Evolutionary conservation across 2,329 filamentous ascomycete genomes (phyloP), one percentile per base, ranked within the genome.

Genomic region (Aureobasidium sp.): DNA sequence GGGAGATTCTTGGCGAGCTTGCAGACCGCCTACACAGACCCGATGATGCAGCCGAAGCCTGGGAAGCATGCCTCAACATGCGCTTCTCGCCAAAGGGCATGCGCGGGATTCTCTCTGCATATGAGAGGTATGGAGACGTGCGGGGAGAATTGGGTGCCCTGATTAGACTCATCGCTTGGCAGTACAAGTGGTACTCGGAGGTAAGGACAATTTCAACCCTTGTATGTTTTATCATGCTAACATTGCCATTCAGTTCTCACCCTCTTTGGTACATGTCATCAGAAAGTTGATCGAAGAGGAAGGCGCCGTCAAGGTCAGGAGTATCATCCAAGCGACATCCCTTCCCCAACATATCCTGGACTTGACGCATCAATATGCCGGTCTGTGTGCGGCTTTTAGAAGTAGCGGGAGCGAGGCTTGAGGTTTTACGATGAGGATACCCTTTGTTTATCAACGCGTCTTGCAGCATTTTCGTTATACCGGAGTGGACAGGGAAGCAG

Each of bases 141-240:
- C 81, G 91, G 64, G 89, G 91, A 64, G 90, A 87, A 62, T 83
- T 97, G 7, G 88, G 87, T 31, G 87, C 90, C n/a, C 81, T 97
- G 63, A 97, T 99, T 67, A 82, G 91, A 58, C 80, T 99, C 45
- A 90, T 97, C 37, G 94, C 93, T 14, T 99, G 94, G 94, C 94
- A 99, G 77, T 99, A 97, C 77, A 84, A 94, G 68, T 99, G 94
- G 94, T 99, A 99, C 78, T 97, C 92, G 62, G 94, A 99, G 83
- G 86, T 87, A 75, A 70, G 77, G 29, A 22, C 7, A 5, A 15
- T 14, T 45, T 15, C 39, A 1, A 9, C 2, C 14, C 9, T n/a
- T 39, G 36, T 17, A 31, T 5, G 25, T 22, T 7, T n/a, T 14
- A 15, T 17, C 2, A n/a, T 14, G 17, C 55, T 59, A 27, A 59